These are phyloP conservation scores for Lachancea sp. DNA, from an alignment of 805 yeast genomes.

Conservation along the genomic window DNA sequence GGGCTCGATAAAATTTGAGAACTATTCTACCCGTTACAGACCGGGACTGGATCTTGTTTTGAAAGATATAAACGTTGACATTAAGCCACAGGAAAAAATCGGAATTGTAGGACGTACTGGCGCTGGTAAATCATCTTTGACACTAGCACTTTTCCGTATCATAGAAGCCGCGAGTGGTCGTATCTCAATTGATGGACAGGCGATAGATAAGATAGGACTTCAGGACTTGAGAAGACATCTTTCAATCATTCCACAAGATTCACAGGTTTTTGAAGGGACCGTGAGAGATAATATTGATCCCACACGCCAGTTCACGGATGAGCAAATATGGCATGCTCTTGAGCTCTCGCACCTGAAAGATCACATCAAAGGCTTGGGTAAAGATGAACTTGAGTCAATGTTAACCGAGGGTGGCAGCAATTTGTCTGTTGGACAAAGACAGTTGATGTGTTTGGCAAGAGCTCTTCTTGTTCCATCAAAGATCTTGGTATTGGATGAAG, in stretches of 20 bases:
- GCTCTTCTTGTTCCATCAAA: slow-evolving; percentile 61
- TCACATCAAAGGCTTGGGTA: slow-evolving; percentile 51
- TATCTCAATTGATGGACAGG: slow-evolving; percentile 63
- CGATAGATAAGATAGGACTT: slow-evolving; percentile 64
- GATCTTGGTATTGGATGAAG: slow-evolving; percentile 72
- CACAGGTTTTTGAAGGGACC: slow-evolving; percentile 86
- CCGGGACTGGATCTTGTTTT: slow-evolving; percentile 74
- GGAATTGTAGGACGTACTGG: slow-evolving; percentile 98
- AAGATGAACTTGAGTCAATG: slow-evolving; percentile 50
- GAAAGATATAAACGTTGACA: slow-evolving; percentile 55
- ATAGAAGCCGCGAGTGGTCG: slow-evolving; percentile 71
- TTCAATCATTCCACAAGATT: slow-evolving; percentile 89
- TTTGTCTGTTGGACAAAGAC: slow-evolving; percentile 72
- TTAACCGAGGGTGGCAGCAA: slow-evolving; percentile 65
- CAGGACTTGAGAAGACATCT: slow-evolving; percentile 68
- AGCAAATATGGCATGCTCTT: slow-evolving; percentile 75
- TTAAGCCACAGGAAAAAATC: slow-evolving; percentile 73
- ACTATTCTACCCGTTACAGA: slow-evolving; percentile 82
- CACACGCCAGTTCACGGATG: slow-evolving; percentile 56
- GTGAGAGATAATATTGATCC: slow-evolving; percentile 87
- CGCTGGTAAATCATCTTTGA: slow-evolving; percentile 87
- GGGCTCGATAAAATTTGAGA: slow-evolving; percentile 60
- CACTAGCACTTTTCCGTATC: slow-evolving; percentile 76
- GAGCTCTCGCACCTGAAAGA: slow-evolving; percentile 71
- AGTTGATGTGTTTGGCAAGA: slow-evolving; percentile 74